Percentiles rank a stretch among this genome's conserved stretches.
Evolutionary conservation across 257 asterid genomes (phyloP).

Genomic region (Prunella vulgaris): DNA sequence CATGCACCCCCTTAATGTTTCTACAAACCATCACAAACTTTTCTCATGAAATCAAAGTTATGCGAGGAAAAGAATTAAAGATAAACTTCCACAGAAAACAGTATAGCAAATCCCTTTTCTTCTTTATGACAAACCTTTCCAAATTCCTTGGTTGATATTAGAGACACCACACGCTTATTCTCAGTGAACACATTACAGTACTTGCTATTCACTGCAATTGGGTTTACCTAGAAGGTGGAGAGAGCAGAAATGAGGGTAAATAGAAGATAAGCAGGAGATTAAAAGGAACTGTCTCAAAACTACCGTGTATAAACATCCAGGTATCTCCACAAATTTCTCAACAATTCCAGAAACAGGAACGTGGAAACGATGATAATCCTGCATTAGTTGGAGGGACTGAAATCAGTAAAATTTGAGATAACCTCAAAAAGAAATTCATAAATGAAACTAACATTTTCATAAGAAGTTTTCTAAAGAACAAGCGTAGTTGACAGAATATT

Average conservation of each 20-base stretch:
- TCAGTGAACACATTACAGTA: conserved; percentile 97
- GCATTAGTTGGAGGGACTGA: conserved; percentile 26
- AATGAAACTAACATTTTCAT: neutral
- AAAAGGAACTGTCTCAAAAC: conserved; percentile 13
- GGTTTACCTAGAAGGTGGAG: conserved; percentile 70
- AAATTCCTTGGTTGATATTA: conserved; percentile 76
- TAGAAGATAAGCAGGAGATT: conserved; percentile 19
- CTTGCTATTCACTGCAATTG: conserved; percentile 99
- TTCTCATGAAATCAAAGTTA: neutral
- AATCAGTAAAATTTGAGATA: neutral
- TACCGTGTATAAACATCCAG: conserved; percentile 98
- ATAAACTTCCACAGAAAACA: conserved; percentile 7
- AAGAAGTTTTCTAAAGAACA: conserved; percentile 4
- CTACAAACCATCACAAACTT: neutral
- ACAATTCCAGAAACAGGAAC: conserved; percentile 89
- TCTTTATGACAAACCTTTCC: conserved; percentile 73
- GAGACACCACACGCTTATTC: conserved; percentile 80
- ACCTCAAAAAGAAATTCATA: conserved; percentile 4
- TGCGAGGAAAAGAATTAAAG: neutral
- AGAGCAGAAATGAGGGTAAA: conserved; percentile 22
- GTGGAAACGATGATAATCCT: conserved; percentile 98
- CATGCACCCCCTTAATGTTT: neutral
- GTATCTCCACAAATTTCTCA: conserved; percentile 75
- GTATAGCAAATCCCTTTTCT: neutral
- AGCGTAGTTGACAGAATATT: conserved; percentile 12